Percentiles rank a stretch among this genome's conserved stretches.
These are phyloP conservation scores for Schoenoplectus tabernaemontani DNA, from an alignment of 202 grass and related monocot species.

Conservation along the genomic window DNA sequence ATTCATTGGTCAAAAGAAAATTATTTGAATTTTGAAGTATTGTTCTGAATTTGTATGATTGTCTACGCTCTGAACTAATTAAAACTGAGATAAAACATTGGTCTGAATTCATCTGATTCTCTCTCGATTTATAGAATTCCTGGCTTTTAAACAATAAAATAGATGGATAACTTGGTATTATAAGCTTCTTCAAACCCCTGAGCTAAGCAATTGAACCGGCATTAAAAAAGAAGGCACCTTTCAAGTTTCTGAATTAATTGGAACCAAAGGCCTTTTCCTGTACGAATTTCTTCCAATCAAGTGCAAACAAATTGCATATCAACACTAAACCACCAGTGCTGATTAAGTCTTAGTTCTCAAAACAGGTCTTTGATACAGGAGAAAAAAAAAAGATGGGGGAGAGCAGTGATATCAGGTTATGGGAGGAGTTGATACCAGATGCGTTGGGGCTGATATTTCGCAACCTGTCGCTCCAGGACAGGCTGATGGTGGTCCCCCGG, in stretches of 20 bases:
- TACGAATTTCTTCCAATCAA: neutral
- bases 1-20: no score
- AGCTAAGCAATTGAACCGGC: neutral
- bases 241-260: neutral
- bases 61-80: neutral
- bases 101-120: neutral
- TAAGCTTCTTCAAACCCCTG: neutral
- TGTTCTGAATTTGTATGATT: neutral
- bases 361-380: constrained; percentile 25
- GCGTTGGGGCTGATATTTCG: constrained; percentile 87
- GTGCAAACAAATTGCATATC: neutral
- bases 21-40: no score
- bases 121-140: neutral
- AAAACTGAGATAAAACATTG: neutral
- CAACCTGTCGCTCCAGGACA: constrained; percentile 73
- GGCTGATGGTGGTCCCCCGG: constrained; percentile 71
- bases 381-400: constrained; percentile 41
- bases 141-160: neutral
- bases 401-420: constrained; percentile 47
- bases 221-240: neutral
- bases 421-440: constrained; percentile 90
- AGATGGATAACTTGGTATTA: neutral
- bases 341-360: constrained; percentile 1
- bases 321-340: neutral
- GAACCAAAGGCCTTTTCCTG: neutral